Conservation (phyloP, 768 basidiomycete species). For the Pulveroboletus sp. region DNA sequence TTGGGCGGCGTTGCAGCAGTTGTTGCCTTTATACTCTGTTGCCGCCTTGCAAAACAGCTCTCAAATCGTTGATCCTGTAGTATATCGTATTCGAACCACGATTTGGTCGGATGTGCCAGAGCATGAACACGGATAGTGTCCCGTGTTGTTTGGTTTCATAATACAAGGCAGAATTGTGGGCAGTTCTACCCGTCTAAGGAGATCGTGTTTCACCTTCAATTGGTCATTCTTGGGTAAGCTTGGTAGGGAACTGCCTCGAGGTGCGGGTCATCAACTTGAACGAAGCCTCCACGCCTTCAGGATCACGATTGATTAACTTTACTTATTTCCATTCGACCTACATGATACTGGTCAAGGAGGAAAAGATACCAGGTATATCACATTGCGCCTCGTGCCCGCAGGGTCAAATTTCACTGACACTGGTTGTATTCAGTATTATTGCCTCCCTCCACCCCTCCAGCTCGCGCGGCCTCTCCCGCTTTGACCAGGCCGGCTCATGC, state of each 20-base stretch:
- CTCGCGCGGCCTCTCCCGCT: neutral
- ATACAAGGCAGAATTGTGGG: neutral
- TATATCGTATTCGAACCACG: no score
- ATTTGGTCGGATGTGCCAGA: no score
- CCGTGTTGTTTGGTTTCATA: no score
- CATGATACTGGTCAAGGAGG: no score
- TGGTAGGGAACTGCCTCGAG: no score
- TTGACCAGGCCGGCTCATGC: no score
- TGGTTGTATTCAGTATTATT: neutral
- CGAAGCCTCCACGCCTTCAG: no score
- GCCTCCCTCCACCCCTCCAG: neutral
- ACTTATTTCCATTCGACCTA: no score
- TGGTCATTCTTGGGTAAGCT: no score
- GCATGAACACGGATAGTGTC: no score
- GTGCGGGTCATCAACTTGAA: no score
- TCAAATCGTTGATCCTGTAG: conserved; percentile 28
- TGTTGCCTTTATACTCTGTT: conserved; percentile 54
- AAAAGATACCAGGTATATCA: neutral
- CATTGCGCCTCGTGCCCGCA: neutral
- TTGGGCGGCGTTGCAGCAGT: conserved; percentile 55
- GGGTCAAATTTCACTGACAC: no score
- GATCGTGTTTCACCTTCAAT: neutral
- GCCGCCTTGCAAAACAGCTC: conserved; percentile 53
- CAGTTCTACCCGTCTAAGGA: neutral
- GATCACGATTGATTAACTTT: neutral